Conservation (phyloP, 1,139 yeast species). For the Insectozyma bohioensis region DNA sequence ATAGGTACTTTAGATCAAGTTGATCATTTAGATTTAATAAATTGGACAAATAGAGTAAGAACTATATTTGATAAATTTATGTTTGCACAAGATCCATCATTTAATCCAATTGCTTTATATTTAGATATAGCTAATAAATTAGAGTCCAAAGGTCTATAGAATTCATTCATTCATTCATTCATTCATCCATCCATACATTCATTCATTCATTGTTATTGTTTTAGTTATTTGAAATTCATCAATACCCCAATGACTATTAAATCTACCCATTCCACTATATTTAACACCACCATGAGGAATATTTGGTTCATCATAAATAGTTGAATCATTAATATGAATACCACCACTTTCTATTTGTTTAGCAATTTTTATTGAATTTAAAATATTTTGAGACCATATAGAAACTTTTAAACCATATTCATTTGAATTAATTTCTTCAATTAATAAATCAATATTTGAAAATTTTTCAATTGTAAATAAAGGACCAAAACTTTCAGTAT, state of each 20-base stretch:
- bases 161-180: conserved; percentile 1
- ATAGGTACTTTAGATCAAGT: conserved; percentile 75
- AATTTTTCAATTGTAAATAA: conserved; percentile 38
- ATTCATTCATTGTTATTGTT: conserved; percentile 24
- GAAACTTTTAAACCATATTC: conserved; percentile 54
- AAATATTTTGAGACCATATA: conserved; percentile 50
- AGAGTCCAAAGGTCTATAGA: conserved; percentile 60
- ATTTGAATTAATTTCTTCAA: conserved; percentile 28
- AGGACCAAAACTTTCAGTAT: conserved; percentile 51
- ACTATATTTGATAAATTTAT: conserved; percentile 32
- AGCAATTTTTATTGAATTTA: conserved; percentile 39
- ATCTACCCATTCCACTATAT: conserved; percentile 51
- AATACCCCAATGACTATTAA: conserved; percentile 52
- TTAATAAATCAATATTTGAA: conserved; percentile 27
- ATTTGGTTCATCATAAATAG: conserved; percentile 50
- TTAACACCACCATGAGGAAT: conserved; percentile 60
- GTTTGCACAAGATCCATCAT: conserved; percentile 40
- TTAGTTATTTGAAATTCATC: conserved; percentile 33
- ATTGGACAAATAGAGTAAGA: conserved; percentile 68
- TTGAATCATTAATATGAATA: conserved; percentile 51
- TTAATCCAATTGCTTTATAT: conserved; percentile 75
- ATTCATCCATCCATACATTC: conserved; percentile 5
- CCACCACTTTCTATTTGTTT: conserved; percentile 43
- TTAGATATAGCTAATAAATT: conserved; percentile 70
- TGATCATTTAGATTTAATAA: conserved; percentile 83